Percentiles rank a stretch among this genome's conserved stretches.
These are phyloP conservation scores for Baorangia bicolor DNA, from an alignment of 768 basidiomycete genomes.

Conservation along the genomic window DNA sequence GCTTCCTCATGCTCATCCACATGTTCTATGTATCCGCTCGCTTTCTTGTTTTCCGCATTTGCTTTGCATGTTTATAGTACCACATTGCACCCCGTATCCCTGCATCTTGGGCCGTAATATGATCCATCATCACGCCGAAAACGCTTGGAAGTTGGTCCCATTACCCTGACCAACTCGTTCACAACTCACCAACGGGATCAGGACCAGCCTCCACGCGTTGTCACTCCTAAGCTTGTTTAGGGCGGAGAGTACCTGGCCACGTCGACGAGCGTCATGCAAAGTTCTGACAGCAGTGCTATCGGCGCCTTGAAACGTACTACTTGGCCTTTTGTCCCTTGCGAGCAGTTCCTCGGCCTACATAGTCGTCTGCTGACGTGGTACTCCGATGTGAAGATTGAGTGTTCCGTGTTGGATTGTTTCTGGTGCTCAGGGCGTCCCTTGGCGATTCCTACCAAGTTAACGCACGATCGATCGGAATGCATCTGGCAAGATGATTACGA, in stretches of 20 bases:
- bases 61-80: constrained; percentile 10
- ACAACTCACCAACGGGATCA: constrained; percentile 7
- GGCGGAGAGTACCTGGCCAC: background rate
- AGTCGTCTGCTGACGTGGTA: background rate
- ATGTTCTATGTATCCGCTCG: constrained; percentile 13
- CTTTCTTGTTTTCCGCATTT: background rate
- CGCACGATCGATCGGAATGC: background rate
- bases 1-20: background rate
- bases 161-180: background rate
- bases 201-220: background rate
- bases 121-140: background rate
- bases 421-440: background rate
- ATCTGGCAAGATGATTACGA: background rate
- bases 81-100: background rate
- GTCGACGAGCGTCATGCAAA: background rate
- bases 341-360: background rate
- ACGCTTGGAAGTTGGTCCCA: background rate
- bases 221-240: background rate
- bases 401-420: background rate
- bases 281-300: background rate
- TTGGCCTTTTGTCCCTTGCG: background rate
- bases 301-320: background rate
- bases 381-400: background rate
- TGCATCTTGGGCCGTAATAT: constrained; percentile 1
- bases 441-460: background rate